Conservation (phyloP, 495 filamentous ascomycete species). For the Penicillium verhagenii region DNA sequence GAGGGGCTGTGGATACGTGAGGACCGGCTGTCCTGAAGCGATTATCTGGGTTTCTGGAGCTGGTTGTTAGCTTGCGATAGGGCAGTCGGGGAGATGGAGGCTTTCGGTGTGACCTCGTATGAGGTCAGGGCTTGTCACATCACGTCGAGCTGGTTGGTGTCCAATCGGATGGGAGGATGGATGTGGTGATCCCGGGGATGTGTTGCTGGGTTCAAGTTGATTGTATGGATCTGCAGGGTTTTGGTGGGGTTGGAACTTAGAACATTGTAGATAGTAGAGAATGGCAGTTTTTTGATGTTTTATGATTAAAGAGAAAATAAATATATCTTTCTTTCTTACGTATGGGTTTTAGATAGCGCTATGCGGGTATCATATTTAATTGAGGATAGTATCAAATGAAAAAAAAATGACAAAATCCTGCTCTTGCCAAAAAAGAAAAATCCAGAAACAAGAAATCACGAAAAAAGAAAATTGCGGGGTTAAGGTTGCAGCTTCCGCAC, state of each 20-base stretch:
- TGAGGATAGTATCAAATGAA: no score
- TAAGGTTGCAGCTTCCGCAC: constrained; percentile 33
- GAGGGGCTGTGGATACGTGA: neutral
- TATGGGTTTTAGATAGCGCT: no score
- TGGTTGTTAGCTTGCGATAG: neutral
- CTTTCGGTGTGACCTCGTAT: neutral
- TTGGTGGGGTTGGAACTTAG: neutral
- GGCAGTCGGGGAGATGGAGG: neutral
- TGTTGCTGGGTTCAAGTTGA: neutral
- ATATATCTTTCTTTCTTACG: no score
- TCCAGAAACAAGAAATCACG: no score
- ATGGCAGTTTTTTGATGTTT: no score
- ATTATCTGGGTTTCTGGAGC: no score
- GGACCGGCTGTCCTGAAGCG: neutral
- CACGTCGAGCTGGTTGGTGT: no score
- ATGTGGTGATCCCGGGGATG: neutral
- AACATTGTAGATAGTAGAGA: neutral
- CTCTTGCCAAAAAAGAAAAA: neutral
- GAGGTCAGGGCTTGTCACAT: neutral
- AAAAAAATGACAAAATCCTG: no score
- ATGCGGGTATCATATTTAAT: no score
- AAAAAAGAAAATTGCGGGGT: constrained; percentile 25
- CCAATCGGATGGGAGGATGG: neutral
- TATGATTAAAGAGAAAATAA: no score
- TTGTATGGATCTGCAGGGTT: neutral